Conservation (phyloP, 345 rosid species). For the Eucalyptus marginata region DNA sequence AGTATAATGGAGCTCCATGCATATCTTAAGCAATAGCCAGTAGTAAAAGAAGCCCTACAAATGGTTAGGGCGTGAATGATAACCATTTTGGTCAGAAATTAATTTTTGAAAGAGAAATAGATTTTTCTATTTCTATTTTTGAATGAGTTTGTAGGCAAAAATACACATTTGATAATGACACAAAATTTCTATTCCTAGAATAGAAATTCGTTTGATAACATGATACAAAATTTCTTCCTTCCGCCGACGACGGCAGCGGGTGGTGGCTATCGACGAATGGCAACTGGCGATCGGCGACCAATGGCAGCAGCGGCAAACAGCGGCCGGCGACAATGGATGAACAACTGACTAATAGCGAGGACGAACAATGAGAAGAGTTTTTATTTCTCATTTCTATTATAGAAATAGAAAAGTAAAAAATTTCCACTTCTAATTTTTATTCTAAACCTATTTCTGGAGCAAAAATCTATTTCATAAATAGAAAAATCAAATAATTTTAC, state of each 20-base stretch:
- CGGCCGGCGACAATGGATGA: accelerated
- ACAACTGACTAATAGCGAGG: accelerated
- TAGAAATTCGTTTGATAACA: too few relatives aligned
- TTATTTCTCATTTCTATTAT: too few relatives aligned
- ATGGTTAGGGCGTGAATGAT: accelerated
- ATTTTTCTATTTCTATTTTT: too few relatives aligned
- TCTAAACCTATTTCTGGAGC: too few relatives aligned
- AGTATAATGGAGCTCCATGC: background rate
- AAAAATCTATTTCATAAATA: too few relatives aligned
- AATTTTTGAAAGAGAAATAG: too few relatives aligned
- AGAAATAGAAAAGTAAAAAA: too few relatives aligned
- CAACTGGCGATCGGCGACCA: accelerated
- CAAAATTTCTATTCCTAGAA: too few relatives aligned
- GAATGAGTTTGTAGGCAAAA: accelerated
- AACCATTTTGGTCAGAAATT: accelerated
- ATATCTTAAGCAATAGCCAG: background rate
- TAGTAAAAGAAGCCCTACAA: background rate
- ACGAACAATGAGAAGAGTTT: accelerated
- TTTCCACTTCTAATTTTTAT: accelerated
- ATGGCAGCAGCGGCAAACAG: accelerated
- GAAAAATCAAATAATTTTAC: too few relatives aligned
- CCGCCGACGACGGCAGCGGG: accelerated
- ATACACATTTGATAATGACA: too few relatives aligned
- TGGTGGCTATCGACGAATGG: too few relatives aligned
- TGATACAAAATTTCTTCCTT: too few relatives aligned